Conservation (phyloP, 768 basidiomycete genomes). For the Russula sp. region DNA sequence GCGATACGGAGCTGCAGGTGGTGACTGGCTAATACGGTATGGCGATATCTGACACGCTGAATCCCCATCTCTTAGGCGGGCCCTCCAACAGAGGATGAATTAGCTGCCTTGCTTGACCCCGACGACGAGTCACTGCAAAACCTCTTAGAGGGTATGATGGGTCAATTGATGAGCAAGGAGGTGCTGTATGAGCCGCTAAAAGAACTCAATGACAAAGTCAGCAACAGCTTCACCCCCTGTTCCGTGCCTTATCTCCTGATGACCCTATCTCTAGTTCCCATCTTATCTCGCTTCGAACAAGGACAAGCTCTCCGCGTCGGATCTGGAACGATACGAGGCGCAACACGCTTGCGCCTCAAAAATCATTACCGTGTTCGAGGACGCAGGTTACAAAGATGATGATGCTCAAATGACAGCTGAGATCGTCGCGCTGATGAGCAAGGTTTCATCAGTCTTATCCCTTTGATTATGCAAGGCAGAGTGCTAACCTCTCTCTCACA, state of each 20-base stretch:
- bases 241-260: neutral
- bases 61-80: conserved; percentile 20
- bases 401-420: conserved; percentile 38
- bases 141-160: conserved; percentile 76
- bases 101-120: conserved; percentile 48
- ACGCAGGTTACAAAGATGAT: conserved; percentile 48
- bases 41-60: conserved; percentile 7
- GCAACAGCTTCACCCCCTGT: conserved; percentile 18
- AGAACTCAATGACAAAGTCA: conserved; percentile 65
- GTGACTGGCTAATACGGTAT: neutral
- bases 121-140: conserved; percentile 49
- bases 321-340: conserved; percentile 54
- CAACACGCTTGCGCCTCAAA: conserved; percentile 51
- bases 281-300: conserved; percentile 56
- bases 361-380: conserved; percentile 62
- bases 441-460: conserved; percentile 38
- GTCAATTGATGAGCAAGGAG: conserved; percentile 72
- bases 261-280: conserved; percentile 52
- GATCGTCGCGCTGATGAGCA: conserved; percentile 65
- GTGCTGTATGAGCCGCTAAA: conserved; percentile 82
- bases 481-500: conserved; percentile 25
- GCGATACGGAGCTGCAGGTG: conserved; percentile 50
- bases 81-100: conserved; percentile 31
- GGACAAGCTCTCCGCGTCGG: conserved; percentile 44
- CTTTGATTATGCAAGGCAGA: neutral